Conservation (phyloP, 495 filamentous ascomycete genomes). For the Jackrogersella minutella region DNA sequence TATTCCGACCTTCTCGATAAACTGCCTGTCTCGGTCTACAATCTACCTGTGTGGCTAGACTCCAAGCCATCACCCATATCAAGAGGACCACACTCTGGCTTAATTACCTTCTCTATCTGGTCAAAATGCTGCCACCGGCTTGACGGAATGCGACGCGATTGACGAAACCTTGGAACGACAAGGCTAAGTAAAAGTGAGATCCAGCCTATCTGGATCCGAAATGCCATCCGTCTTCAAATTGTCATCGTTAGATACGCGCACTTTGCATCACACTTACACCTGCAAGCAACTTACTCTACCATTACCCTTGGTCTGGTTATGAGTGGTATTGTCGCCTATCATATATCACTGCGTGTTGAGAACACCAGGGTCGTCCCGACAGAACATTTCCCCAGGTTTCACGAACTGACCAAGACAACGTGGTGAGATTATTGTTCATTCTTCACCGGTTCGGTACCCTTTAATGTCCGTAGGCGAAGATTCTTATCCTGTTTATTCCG, state of each 20-base stretch:
- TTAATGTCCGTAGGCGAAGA: slow-evolving; percentile 11
- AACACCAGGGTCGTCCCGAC: slow-evolving; percentile 18
- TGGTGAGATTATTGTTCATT: slow-evolving; percentile 21
- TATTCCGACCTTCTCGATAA: slow-evolving; percentile 5
- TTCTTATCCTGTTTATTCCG: slow-evolving; percentile 19
- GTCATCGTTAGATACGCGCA: slow-evolving; percentile 17
- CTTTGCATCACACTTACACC: not conserved
- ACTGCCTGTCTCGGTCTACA: slow-evolving; percentile 31
- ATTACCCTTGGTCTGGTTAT: not conserved
- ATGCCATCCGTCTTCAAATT: slow-evolving; percentile 9
- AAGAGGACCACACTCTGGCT: not conserved
- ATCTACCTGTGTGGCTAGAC: slow-evolving; percentile 10
- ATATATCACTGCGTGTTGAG: not conserved
- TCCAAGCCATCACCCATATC: not conserved
- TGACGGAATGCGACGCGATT: slow-evolving; percentile 35
- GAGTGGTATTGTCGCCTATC: slow-evolving; percentile 11
- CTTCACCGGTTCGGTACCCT: slow-evolving; percentile 3
- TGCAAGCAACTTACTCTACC: not conserved
- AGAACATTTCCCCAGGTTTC: slow-evolving; percentile 20
- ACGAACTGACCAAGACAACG: slow-evolving; percentile 3
- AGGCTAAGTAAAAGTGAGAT: slow-evolving; percentile 28
- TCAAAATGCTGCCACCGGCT: slow-evolving; percentile 28
- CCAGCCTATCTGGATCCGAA: slow-evolving; percentile 18
- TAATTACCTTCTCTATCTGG: slow-evolving; percentile 39
- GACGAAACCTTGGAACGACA: slow-evolving; percentile 27